Evolutionary conservation across 768 basidiomycete genomes (phyloP).

Genomic region (Pleurotus giganteus): DNA sequence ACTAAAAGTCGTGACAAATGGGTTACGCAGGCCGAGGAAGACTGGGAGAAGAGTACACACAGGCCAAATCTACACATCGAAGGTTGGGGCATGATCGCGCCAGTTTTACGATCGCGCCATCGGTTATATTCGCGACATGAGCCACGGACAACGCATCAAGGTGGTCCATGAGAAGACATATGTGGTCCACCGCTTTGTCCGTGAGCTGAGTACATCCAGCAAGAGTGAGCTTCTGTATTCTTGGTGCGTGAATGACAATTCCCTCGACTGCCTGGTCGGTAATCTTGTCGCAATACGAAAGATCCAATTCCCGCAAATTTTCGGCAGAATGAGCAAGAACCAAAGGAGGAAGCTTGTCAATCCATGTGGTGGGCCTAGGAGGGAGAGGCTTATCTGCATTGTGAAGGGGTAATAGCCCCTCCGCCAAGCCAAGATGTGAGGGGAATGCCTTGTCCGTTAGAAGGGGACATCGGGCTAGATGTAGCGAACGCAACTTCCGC

Average conservation of each 20-base stretch:
- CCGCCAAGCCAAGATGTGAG: conserved; percentile 30
- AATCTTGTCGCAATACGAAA: conserved; percentile 65
- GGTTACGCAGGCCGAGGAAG: conserved; percentile 13
- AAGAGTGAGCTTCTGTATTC: conserved; percentile 71
- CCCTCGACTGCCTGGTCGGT: conserved; percentile 78
- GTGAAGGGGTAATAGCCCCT: conserved; percentile 17
- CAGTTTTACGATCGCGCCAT: conserved; percentile 64
- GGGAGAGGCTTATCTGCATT: conserved; percentile 50
- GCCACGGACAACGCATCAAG: conserved; percentile 80
- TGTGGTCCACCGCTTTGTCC: conserved; percentile 63
- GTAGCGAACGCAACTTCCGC: conserved; percentile 71
- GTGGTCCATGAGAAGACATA: conserved; percentile 70
- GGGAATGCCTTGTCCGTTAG: conserved; percentile 84
- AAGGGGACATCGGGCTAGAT: conserved; percentile 72
- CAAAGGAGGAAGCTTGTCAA: conserved; percentile 62
- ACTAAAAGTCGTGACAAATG: conserved; percentile 39
- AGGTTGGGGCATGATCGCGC: conserved; percentile 71
- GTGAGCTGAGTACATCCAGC: conserved; percentile 78
- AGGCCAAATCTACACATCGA: conserved; percentile 82
- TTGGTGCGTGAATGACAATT: conserved; percentile 71
- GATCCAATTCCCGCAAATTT: conserved; percentile 74
- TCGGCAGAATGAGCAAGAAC: conserved; percentile 65
- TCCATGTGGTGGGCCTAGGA: conserved; percentile 55
- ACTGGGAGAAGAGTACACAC: conserved; percentile 45
- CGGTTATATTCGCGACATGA: conserved; percentile 80